Evolutionary conservation across 257 asterid species (phyloP).

Genomic region (Haberlea rhodopensis): DNA sequence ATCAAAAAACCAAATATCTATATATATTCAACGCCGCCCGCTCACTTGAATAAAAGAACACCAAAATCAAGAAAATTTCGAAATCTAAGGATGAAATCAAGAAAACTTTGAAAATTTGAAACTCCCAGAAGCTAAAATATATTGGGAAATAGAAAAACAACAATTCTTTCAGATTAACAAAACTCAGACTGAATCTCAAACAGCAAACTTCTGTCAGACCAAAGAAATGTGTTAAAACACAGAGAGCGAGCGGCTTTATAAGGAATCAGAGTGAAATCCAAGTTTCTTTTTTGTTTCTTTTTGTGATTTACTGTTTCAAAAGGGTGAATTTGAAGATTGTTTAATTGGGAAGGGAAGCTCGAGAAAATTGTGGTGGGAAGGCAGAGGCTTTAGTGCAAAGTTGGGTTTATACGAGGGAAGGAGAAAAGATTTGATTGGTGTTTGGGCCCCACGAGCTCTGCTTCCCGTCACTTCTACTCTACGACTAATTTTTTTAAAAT

Average conservation of each 20-base stretch:
- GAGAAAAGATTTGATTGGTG: too few relatives aligned
- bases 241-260: slow-evolving; percentile 68
- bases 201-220: background rate
- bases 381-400: too few relatives aligned
- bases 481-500: too few relatives aligned
- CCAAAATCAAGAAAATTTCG: background rate
- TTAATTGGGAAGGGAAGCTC: slow-evolving; percentile 15
- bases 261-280: slow-evolving; percentile 15
- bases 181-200: background rate
- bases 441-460: too few relatives aligned
- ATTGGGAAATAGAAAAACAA: slow-evolving; percentile 9
- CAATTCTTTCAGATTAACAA: background rate
- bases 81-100: too few relatives aligned
- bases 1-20: background rate
- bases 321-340: slow-evolving; percentile 16
- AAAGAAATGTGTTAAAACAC: slow-evolving; percentile 6
- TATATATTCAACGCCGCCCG: slow-evolving; percentile 45
- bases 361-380: too few relatives aligned
- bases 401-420: too few relatives aligned
- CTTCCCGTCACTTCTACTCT: too few relatives aligned
- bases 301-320: background rate
- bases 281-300: too few relatives aligned
- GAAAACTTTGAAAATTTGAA: slow-evolving; percentile 4
- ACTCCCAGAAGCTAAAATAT: slow-evolving; percentile 35
- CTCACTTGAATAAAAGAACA: slow-evolving; percentile 29